Base-by-base conservation (phyloP, 2,329 filamentous ascomycete species). In the Apiospora arundinis region DNA sequence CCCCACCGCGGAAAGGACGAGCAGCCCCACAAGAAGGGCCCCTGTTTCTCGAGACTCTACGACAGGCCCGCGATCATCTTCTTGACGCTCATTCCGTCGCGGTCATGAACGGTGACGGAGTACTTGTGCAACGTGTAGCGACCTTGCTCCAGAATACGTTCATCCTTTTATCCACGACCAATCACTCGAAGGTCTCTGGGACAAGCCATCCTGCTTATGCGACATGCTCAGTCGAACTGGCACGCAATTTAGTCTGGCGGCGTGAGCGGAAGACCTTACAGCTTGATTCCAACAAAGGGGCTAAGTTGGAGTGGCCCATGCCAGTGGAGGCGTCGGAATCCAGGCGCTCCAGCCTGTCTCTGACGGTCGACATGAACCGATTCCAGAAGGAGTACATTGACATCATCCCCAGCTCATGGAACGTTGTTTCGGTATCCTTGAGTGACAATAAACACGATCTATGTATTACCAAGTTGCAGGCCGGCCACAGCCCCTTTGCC, bases 381-480 rank as follows among this genome's bases (percentile, higher is more conserved):
- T 97, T 97, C 77, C 93, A 95, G 79, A 87, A 88, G 74, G 89
- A 95, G 65, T 97, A 95, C 76, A 87, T 98, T 68, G 93, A 98
- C 77, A 92, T 95, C 68, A 90, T 99, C 7, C 97, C 96, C 0
- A 83, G 86, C 49, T 86, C 88, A 8, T 99, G 96, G 96, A 94
- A 91, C 66, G 92, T 95, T 1, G 85, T 99, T 12, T 98, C 95
- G 0, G 84, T 99, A 63, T 93, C 93, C 0, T 82, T 99, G 21
- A 96, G 93, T 77, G 93, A 97, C 69, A 92, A 92, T 75, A 89
- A 88, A 49, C 92, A 94, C 70, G 96, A 98, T 78, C 88, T 99
- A 5, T 95, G 93, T 75, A 91, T 98, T 73, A 95, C 94, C n/a
- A 94, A 94, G 76, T 90, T 97, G 45, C 91, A 93, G 74, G 87